A percentile compares a stretch with the other conserved stretches of the same genome.
Evolutionary conservation across 1,284 basidiomycete species (phyloP).

Genomic region (Pseudozyma flocculosa): DNA sequence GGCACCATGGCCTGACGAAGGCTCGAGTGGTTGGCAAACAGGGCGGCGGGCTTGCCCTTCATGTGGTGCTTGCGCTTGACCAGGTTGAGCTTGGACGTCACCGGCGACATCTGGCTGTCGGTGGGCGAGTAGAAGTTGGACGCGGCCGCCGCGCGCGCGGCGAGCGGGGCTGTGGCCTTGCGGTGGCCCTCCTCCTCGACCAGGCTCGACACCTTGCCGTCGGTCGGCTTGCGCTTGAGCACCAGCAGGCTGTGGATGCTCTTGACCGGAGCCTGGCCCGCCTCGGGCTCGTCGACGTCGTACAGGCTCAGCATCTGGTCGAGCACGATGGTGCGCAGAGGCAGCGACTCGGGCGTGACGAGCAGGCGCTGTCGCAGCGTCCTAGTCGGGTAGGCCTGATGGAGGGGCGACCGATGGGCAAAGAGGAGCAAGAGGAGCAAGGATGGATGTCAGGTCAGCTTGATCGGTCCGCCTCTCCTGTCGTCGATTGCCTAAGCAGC

Average conservation of each 20-base stretch:
- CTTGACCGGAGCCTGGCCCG: constrained; percentile 14
- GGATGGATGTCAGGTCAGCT: background rate
- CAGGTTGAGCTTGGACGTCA: constrained; percentile 56
- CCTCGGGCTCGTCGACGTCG: constrained; percentile 1
- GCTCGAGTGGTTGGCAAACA: constrained; percentile 47
- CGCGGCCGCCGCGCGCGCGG: constrained; percentile 48
- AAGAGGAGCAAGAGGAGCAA: background rate
- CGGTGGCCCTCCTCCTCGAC: constrained; percentile 55
- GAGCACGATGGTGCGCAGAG: constrained; percentile 47
- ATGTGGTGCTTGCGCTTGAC: constrained; percentile 53
- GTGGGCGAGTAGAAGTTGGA: constrained; percentile 55
- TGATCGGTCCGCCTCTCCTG: too few species aligned
- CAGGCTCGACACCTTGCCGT: constrained; percentile 48
- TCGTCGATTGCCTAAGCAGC: too few species aligned
- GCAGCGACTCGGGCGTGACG: constrained; percentile 49
- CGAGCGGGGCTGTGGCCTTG: constrained; percentile 51
- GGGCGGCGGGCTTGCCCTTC: constrained; percentile 54
- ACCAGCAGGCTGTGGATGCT: constrained; percentile 48
- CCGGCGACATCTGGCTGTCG: constrained; percentile 54
- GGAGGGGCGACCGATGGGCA: background rate
- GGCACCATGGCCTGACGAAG: constrained; percentile 29
- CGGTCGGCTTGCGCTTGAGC: constrained; percentile 46
- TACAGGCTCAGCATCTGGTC: constrained; percentile 41
- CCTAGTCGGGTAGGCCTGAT: constrained; percentile 16
- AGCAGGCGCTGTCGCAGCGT: constrained; percentile 45